A percentile compares a stretch with the other conserved stretches of the same genome.
phyloP scores from a whole-genome alignment of 495 filamentous ascomycete genomes.

The Jackrogersella minutella region DNA sequence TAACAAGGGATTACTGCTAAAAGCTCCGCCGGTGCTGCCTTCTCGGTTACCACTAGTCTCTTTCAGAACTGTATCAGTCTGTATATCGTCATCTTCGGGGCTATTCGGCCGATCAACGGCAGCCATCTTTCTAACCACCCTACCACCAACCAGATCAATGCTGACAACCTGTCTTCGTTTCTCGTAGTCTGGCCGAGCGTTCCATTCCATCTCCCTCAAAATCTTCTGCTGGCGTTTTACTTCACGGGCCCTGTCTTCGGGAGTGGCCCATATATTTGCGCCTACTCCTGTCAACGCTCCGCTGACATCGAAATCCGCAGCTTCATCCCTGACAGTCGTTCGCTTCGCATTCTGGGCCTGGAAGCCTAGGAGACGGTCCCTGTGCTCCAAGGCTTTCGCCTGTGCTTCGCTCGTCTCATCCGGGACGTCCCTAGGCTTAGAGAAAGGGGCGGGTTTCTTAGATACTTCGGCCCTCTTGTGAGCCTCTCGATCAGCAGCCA shows the following conservation, averaged over 20 bases:
- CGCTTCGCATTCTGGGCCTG: slow-evolving; percentile 88
- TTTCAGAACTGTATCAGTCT: slow-evolving; percentile 9
- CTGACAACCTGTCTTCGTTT: slow-evolving; percentile 88
- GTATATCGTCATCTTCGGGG: slow-evolving; percentile 56
- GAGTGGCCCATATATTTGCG: slow-evolving; percentile 85
- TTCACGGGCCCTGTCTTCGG: slow-evolving; percentile 84
- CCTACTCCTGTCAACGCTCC: slow-evolving; percentile 51
- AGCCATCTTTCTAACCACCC: slow-evolving; percentile 77
- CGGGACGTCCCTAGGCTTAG: slow-evolving; percentile 52
- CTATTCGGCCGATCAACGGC: slow-evolving; percentile 61
- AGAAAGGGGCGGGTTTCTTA: slow-evolving; percentile 57
- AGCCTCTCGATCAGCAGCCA: slow-evolving; percentile 75
- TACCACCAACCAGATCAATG: slow-evolving; percentile 80
- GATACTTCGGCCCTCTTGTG: slow-evolving; percentile 72
- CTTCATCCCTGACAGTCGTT: slow-evolving; percentile 91
- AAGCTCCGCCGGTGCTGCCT: slow-evolving; percentile 62
- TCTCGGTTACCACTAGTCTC: slow-evolving; percentile 42
- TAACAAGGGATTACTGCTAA: slow-evolving; percentile 85
- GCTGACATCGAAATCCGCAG: slow-evolving; percentile 87
- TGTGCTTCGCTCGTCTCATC: slow-evolving; percentile 52
- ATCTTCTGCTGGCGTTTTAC: slow-evolving; percentile 91
- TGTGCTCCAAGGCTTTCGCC: slow-evolving; percentile 73
- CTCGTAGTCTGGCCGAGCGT: slow-evolving; percentile 89
- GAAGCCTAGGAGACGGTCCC: slow-evolving; percentile 82
- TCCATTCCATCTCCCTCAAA: slow-evolving; percentile 88